Conservation (phyloP, 805 yeast genomes). For the Kluyveromyces dobzhanskii region DNA sequence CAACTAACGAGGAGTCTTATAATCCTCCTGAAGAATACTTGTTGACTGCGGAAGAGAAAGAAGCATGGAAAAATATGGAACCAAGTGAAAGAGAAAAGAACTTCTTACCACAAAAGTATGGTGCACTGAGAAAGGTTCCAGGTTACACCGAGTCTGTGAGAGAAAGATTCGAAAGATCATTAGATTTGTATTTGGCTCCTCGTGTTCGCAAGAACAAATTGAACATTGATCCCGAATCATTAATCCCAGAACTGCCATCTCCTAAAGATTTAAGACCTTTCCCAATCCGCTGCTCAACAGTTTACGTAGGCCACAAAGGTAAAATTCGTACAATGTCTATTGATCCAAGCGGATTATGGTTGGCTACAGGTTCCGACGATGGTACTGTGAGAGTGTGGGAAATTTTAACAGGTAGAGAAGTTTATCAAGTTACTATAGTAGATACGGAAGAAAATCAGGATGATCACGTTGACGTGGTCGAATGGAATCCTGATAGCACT, state of each 20-base stretch:
- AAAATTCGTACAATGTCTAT: conserved; percentile 74
- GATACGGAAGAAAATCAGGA: conserved; percentile 50
- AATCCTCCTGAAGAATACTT: conserved; percentile 97
- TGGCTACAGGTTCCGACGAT: conserved; percentile 97
- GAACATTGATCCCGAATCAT: conserved; percentile 91
- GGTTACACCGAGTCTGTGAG: conserved; percentile 80
- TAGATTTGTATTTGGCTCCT: conserved; percentile 93
- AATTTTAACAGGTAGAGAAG: conserved; percentile 88
- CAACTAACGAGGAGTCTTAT: conserved; percentile 92
- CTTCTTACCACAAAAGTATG: conserved; percentile 74
- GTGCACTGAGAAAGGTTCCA: conserved; percentile 82
- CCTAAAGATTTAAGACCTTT: conserved; percentile 95
- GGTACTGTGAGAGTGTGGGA: conserved; percentile 97
- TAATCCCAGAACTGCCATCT: conserved; percentile 92
- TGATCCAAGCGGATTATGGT: conserved; percentile 87
- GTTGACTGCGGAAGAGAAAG: conserved; percentile 65
- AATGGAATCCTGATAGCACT: conserved; percentile 80
- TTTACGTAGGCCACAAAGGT: conserved; percentile 75
- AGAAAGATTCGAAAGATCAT: conserved; percentile 88
- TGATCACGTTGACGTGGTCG: conserved; percentile 71
- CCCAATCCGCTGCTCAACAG: conserved; percentile 84
- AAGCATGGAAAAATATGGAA: conserved; percentile 60
- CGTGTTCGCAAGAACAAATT: conserved; percentile 85
- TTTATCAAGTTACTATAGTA: conserved; percentile 51
- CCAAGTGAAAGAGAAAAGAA: conserved; percentile 72